Conservation (phyloP, 495 filamentous ascomycete genomes). For the Chaetomium cochliodes region DNA sequence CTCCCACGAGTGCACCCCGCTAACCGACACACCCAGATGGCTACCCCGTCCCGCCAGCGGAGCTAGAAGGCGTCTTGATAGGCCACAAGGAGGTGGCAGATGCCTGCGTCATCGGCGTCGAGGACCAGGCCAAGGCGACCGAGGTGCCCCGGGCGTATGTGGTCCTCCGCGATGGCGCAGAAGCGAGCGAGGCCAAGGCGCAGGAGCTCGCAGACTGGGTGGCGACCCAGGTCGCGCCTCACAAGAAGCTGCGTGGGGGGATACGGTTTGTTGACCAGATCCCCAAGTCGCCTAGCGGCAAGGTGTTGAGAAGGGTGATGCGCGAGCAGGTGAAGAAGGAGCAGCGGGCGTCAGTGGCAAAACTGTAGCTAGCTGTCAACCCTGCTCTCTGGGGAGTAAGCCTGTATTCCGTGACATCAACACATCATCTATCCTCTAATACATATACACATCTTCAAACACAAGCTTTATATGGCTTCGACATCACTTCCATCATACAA, state of each 20-base stretch:
- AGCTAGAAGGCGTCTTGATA: slow-evolving; percentile 77
- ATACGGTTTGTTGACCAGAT: slow-evolving; percentile 77
- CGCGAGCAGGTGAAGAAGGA: slow-evolving; percentile 43
- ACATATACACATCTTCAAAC: neutral
- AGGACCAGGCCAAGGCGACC: slow-evolving; percentile 64
- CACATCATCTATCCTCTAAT: slow-evolving; percentile 6
- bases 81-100: slow-evolving; percentile 74
- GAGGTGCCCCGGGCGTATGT: slow-evolving; percentile 86
- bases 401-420: neutral
- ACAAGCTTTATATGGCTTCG: neutral
- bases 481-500: neutral
- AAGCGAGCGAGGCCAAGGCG: slow-evolving; percentile 51
- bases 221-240: slow-evolving; percentile 46
- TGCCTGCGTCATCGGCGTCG: slow-evolving; percentile 80
- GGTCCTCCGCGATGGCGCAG: slow-evolving; percentile 59
- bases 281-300: slow-evolving; percentile 82
- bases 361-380: slow-evolving; percentile 24
- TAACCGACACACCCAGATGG: slow-evolving; percentile 49
- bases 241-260: slow-evolving; percentile 81
- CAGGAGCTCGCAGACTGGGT: slow-evolving; percentile 65
- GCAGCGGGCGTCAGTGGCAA: slow-evolving; percentile 36
- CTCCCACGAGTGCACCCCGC: neutral
- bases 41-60: slow-evolving; percentile 85
- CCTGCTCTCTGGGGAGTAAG: neutral
- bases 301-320: slow-evolving; percentile 76